A percentile compares a stretch with the other conserved stretches of the same genome.
phyloP scores from a whole-genome alignment of 768 basidiomycete species.

The Psilocybe azurescens region DNA sequence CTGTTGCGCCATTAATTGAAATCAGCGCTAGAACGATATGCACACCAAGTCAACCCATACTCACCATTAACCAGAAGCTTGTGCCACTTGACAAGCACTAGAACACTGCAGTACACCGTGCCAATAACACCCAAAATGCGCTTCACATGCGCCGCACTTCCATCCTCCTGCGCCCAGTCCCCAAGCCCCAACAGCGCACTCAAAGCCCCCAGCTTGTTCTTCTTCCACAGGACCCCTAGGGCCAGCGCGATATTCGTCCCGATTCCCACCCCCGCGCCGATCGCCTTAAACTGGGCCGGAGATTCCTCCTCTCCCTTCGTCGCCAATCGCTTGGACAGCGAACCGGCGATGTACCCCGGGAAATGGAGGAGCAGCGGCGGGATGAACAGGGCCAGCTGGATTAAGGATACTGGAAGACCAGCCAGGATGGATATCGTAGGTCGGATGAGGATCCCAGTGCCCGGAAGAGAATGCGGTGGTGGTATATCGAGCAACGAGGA shows the following conservation, averaged over 20 bases:
- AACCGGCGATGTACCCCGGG: conserved; percentile 61
- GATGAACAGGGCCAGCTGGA: conserved; percentile 41
- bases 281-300: conserved; percentile 72
- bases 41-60: background rate
- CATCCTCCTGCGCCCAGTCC: conserved; percentile 7
- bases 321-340: conserved; percentile 46
- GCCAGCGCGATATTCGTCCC: conserved; percentile 31
- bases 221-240: conserved; percentile 27
- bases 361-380: conserved; percentile 56
- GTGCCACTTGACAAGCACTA: conserved; percentile 51
- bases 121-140: conserved; percentile 21
- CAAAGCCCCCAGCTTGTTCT: conserved; percentile 18
- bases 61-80: conserved; percentile 41
- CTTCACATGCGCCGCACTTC: conserved; percentile 11
- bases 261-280: conserved; percentile 57
- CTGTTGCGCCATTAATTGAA: conserved; percentile 15
- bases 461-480: conserved; percentile 30
- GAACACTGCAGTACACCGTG: conserved; percentile 33
- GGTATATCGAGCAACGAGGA: conserved; percentile 13
- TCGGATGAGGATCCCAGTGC: conserved; percentile 34
- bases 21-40: background rate
- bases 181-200: conserved; percentile 14
- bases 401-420: conserved; percentile 44
- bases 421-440: conserved; percentile 30
- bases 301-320: conserved; percentile 64